Conservation (phyloP, 2,329 filamentous ascomycete genomes). For the Aurifilum marmelostoma region DNA sequence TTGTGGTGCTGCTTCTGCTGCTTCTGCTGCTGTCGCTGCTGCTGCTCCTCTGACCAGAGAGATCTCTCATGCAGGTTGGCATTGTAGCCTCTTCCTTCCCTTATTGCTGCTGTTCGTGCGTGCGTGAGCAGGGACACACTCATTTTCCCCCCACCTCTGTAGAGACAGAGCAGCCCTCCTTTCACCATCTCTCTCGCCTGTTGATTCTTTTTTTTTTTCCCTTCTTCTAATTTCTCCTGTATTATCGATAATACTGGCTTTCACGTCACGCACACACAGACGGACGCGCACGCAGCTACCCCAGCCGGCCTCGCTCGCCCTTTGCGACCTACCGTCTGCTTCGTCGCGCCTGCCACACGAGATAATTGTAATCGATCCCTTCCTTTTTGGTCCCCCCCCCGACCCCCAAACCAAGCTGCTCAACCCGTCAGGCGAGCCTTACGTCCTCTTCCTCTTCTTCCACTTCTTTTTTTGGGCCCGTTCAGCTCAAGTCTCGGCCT, state of each 20-base stretch:
- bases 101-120: neutral
- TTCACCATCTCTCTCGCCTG: neutral
- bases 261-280: neutral
- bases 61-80: neutral
- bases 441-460: neutral
- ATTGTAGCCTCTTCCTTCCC: neutral
- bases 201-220: neutral
- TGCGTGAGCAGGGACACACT: neutral
- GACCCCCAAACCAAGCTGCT: neutral
- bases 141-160: neutral
- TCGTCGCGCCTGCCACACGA: neutral
- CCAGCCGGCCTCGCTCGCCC: neutral
- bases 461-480: neutral
- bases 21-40: neutral
- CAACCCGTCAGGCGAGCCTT: neutral
- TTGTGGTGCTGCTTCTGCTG: neutral
- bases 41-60: neutral
- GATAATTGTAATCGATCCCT: conserved; percentile 18
- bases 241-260: neutral
- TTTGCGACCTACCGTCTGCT: neutral
- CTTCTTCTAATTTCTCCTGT: neutral
- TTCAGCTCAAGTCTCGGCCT: neutral
- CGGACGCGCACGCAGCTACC: neutral
- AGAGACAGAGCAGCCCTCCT: neutral
- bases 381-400: conserved; percentile 1